Evolutionary conservation across 306 rosid species (phyloP).

Genomic region (Fagus crenata): DNA sequence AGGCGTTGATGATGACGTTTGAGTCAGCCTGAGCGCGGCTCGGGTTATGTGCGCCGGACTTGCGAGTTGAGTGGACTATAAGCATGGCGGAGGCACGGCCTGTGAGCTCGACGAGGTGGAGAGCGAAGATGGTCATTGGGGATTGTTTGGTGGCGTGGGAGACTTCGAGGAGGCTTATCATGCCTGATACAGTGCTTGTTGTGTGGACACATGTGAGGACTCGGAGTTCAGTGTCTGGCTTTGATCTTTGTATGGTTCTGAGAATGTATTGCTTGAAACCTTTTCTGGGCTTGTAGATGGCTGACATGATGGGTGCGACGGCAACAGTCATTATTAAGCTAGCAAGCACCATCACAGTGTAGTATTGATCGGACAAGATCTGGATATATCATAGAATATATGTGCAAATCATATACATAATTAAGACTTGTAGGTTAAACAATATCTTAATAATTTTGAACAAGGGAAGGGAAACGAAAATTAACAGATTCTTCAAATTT

Average conservation of each 20-base stretch:
- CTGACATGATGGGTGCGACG: conserved; percentile 32
- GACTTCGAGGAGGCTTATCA: conserved; percentile 29
- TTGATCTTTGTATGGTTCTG: conserved; percentile 35
- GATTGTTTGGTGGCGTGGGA: conserved; percentile 30
- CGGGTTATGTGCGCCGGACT: conserved; percentile 4
- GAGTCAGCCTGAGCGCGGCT: conserved; percentile 27
- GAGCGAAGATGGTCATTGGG: conserved; percentile 29
- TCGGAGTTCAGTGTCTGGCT: conserved; percentile 38
- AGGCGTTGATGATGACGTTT: conserved; percentile 21
- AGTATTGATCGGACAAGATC: conserved; percentile 17
- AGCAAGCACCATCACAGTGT: conserved; percentile 18
- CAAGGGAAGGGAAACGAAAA: too few species aligned
- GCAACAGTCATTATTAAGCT: conserved; percentile 25
- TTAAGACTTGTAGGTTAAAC: too few species aligned
- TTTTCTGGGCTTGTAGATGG: conserved; percentile 37
- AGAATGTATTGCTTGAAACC: conserved; percentile 29
- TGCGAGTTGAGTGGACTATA: conserved; percentile 23
- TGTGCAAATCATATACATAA: neutral
- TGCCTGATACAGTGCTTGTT: conserved; percentile 20
- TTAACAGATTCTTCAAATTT: too few species aligned
- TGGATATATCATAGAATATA: conserved; percentile 13
- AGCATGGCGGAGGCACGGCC: conserved; percentile 30
- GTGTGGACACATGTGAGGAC: conserved; percentile 43
- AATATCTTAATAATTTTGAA: too few species aligned
- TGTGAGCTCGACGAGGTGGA: conserved; percentile 40